Conservation (phyloP, 176 grass and related monocot genomes). For the Saccharum spontaneum region DNA sequence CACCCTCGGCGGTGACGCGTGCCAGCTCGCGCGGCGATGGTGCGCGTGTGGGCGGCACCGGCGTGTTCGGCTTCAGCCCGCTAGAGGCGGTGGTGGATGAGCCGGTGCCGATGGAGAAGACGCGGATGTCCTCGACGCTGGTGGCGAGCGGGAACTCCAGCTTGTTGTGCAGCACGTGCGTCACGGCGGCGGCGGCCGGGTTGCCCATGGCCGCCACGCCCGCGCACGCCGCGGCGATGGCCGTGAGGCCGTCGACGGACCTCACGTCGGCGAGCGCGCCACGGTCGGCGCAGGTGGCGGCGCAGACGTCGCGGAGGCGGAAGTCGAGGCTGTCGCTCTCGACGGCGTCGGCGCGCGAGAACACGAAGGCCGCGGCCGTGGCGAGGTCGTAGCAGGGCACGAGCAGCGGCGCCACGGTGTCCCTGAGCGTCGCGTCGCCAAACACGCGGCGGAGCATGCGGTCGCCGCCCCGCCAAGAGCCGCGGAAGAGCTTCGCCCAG, state of each 20-base stretch:
- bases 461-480: not conserved
- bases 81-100: not conserved
- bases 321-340: constrained; percentile 78
- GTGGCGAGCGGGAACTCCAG: constrained; percentile 71
- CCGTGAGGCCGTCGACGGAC: constrained; percentile 51
- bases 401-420: constrained; percentile 67
- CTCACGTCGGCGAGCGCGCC: not conserved
- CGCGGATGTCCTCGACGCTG: constrained; percentile 54
- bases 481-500: constrained; percentile 28
- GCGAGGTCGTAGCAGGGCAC: constrained; percentile 82
- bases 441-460: constrained; percentile 40
- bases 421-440: constrained; percentile 69
- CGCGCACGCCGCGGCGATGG: constrained; percentile 46
- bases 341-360: constrained; percentile 85
- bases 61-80: not conserved
- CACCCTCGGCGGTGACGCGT: constrained; percentile 35
- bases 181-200: constrained; percentile 67
- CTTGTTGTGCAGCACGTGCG: constrained; percentile 92
- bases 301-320: constrained; percentile 69
- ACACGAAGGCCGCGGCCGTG: constrained; percentile 70
- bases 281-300: constrained; percentile 31
- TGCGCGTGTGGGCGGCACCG: constrained; percentile 15
- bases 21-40: constrained; percentile 40
- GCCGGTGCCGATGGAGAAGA: constrained; percentile 69
- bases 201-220: constrained; percentile 58